Evolutionary conservation across 495 filamentous ascomycete genomes (phyloP), one percentile per base, ranked within the genome.

Genomic region (Trichoderma asperelloides): DNA sequence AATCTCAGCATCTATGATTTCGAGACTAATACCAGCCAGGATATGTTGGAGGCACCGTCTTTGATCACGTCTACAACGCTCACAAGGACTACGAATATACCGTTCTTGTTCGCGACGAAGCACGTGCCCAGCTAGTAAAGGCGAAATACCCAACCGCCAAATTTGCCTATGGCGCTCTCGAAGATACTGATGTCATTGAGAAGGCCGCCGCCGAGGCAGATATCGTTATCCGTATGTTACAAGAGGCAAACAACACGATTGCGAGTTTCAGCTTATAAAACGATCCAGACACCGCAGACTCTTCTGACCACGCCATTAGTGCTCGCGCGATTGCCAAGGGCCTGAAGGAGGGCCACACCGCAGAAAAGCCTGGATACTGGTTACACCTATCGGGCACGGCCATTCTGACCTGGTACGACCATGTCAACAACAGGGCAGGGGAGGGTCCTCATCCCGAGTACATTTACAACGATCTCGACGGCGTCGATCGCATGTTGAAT

Each of bases 31-130:
- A 2, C 57, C 25, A 23, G 37, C 11, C 83, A 67, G 90, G 90
- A 45, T 94, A 92, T 72, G 90, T 93, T 68, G 91, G 89, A 27
- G 90, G 92, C 21, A 89, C 93, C 70, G 82, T 80, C 33, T 80
- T 93, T 43, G 86, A 86, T 68, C 76, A 76, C 18, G 74, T 93
- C 23, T 70, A 76, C 57, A 77, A 83, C 12, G 79, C 85, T 13
- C 87, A 93, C 71, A 90, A 89, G 1, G 86, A 93, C 40, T 89
- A 85, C 74, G 79, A 90, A 51, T 80, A 87, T 71, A 85, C 88
- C 1, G 79, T 84, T 55, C 77, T 94, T 11, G 87, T 92, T 27
- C 86, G 91, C 25, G 87, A 82, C 74, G 80, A 84, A 70, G 83
- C 86, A 63, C 91, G 89, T 70, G 88, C 83, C 41, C 81, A 85